Evolutionary conservation across 345 rosid genomes (phyloP).

Genomic region (Populus ilicifolia): DNA sequence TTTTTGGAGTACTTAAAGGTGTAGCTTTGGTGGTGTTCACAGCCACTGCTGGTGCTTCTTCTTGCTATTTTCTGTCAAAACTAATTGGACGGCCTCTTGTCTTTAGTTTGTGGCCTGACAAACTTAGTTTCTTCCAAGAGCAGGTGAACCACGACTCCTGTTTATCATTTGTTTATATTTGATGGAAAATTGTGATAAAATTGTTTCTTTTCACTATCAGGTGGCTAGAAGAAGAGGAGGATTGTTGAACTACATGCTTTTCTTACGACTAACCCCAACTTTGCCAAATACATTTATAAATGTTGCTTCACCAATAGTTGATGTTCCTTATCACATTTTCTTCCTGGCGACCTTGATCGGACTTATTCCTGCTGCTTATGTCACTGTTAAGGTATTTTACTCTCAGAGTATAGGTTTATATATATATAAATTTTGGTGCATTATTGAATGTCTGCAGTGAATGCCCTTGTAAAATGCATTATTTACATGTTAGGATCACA

Average conservation of each 20-base stretch:
- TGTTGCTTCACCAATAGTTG: conserved; percentile 87
- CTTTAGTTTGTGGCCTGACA: conserved; percentile 86
- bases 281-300: conserved; percentile 89
- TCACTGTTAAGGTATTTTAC: conserved; percentile 73
- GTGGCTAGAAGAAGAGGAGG: conserved; percentile 68
- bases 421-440: no score
- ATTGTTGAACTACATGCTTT: conserved; percentile 80
- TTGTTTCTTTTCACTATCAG: conserved; percentile 35
- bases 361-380: conserved; percentile 84
- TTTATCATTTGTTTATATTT: background rate
- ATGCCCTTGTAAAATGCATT: background rate
- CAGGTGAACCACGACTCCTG: conserved; percentile 52
- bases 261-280: conserved; percentile 87
- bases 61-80: conserved; percentile 83
- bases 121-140: conserved; percentile 73
- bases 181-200: conserved; percentile 2
- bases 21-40: conserved; percentile 76
- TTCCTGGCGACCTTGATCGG: conserved; percentile 75
- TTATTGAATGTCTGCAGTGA: background rate
- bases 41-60: conserved; percentile 97
- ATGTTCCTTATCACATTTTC: conserved; percentile 88
- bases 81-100: conserved; percentile 78
- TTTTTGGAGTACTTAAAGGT: conserved; percentile 84
- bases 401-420: background rate
- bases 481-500: background rate